Evolutionary conservation across 2,329 filamentous ascomycete species (phyloP), one percentile per base, ranked within the genome.

Genomic region (Diplodia sapinea): DNA sequence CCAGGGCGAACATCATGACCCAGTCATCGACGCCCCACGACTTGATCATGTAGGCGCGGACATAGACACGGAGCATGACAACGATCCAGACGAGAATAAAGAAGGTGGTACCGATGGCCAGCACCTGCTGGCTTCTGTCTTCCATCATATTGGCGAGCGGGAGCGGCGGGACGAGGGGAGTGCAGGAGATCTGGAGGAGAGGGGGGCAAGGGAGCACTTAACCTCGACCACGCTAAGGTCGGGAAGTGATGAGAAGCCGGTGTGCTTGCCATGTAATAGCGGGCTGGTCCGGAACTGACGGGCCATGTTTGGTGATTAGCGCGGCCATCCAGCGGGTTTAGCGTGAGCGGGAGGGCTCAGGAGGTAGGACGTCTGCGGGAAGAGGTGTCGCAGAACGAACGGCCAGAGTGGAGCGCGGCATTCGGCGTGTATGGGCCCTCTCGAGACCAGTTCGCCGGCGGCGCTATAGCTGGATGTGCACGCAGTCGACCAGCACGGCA

Each of bases 1-100:
- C 43, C 76, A 78, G 71, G 12, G 79, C 77, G 4, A 72, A 72
- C 36, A 81, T 67, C 79, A 82, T 82, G 7, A 73, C 76, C 70
- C 74, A 79, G 71, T 83, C 81, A 70, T 82, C 80, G n/a, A 70
- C 63, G 9, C 79, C 80, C 71, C 79, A 81, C 2, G 72, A 74
- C 26, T 75, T 77, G 57, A 79, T 72, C 73, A 81, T 70, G 20
- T 72, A 69, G 6, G 74, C 73, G 51, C 79, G 75, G 8, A 79
- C 78, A 57, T 79, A 78, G 31, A 81, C 69, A 6, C 80, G 74
- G 23, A 82, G 69, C 36, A 70, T 63, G 29, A 81, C 75, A 9
- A 78, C 74, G 6, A 78, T 66, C 74, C 78, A 80, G 68, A 78
- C 75, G 17, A 80, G 70, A 8, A 77, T 64, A 65, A 81, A 75